Evolutionary conservation across 345 rosid species (phyloP), one percentile per base, ranked within the genome.

Genomic region (Leavenworthia alabamica): DNA sequence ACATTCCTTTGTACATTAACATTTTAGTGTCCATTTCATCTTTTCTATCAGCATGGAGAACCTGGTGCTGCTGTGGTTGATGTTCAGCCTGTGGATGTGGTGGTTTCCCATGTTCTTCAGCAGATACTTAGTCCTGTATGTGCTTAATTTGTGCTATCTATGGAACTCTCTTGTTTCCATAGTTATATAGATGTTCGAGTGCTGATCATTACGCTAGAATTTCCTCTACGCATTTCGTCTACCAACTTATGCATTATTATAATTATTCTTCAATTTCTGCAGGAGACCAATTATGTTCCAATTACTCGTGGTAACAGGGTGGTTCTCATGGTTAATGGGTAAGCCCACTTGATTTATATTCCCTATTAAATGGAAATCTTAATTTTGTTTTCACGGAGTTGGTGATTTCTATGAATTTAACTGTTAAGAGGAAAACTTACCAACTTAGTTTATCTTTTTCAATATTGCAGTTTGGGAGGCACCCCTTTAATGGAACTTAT

Each of bases 241-340:
- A 24, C 5, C 41, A 36, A 5, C 16, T 36, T 36, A n/a, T 36
- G 41, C 41, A n/a, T n/a, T 36, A 5, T 36, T 36, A 3, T 10
- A 42, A 29, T 31, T 33, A n/a, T 60, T 58, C 37, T 45, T 72
- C 11, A 28, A 71, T 72, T 52, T 73, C 65, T 81, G 79, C 86
- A 93, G 99, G 99, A 89, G 77, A 89, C 84, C 65, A 86, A 79
- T 66, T 93, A 93, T 74, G 94, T 93, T 70, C 96, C 97, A 27
- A 93, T 93, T 52, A 83, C 91, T 15, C 82, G 90, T 17, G 99
- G 99, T 51, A 85, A 71, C 73, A 68, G 86, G 69, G 99, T 93
- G 85, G 89, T 86, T 68, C 91, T 93, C 78, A 82, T 93, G 94
- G 77, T 93, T 50, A 93, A 93, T 23, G 97, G 97, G 97, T 92